These are phyloP conservation scores for Rhamnella rubrinervis DNA, from an alignment of 331 rosid genomes.

Conservation along the genomic window DNA sequence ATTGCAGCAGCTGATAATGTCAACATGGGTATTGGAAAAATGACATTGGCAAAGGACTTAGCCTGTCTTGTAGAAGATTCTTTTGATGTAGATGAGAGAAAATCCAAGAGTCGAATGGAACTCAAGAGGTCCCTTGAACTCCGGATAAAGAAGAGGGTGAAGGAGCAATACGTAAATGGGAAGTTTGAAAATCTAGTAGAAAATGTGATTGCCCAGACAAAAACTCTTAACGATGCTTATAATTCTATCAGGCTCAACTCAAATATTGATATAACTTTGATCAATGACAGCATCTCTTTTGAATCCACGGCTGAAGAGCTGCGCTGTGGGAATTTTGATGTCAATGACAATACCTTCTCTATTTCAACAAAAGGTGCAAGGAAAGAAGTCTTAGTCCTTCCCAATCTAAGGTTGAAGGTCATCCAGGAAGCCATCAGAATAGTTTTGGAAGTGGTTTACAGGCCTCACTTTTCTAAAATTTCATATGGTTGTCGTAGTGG, in stretches of 20 bases:
- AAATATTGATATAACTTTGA: constrained; percentile 34
- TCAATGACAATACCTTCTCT: constrained; percentile 47
- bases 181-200: constrained; percentile 53
- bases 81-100: constrained; percentile 20
- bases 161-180: constrained; percentile 51
- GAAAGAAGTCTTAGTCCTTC: constrained; percentile 65
- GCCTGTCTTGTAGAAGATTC: constrained; percentile 57
- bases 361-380: constrained; percentile 53
- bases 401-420: constrained; percentile 66
- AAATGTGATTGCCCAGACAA: constrained; percentile 56
- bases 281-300: constrained; percentile 25
- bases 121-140: constrained; percentile 55
- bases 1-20: constrained; percentile 19
- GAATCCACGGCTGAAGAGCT: constrained; percentile 56
- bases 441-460: constrained; percentile 73
- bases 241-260: constrained; percentile 58
- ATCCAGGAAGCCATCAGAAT: constrained; percentile 85
- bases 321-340: constrained; percentile 46
- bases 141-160: constrained; percentile 65
- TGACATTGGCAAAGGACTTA: constrained; percentile 47
- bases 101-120: constrained; percentile 52
- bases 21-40: constrained; percentile 22
- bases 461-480: constrained; percentile 72
- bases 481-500: constrained; percentile 92
- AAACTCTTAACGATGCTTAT: constrained; percentile 66